phyloP scores from a whole-genome alignment of 1,284 basidiomycete species.

The Cutaneotrichosporon cyanovorans region DNA sequence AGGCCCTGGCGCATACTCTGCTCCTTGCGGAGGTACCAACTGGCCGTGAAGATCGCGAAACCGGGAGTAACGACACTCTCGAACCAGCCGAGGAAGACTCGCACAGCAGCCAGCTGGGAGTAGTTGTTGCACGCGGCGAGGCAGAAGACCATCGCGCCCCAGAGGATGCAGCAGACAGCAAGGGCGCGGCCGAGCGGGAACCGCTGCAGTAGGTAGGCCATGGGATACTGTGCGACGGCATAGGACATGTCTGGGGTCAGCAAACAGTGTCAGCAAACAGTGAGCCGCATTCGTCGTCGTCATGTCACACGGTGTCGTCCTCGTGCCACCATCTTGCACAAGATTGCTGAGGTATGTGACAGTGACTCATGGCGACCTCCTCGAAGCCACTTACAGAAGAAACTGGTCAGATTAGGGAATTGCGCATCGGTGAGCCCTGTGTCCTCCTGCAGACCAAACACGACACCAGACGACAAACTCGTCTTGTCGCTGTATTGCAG shows the following conservation, averaged over 20 bases:
- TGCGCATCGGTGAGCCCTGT: constrained; percentile 24
- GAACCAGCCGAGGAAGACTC: constrained; percentile 25
- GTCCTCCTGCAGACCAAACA: constrained; percentile 25
- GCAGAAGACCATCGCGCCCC: constrained; percentile 22
- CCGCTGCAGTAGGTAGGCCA: constrained; percentile 22
- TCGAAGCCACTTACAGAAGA: constrained; percentile 4
- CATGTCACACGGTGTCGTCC: too few relatives aligned
- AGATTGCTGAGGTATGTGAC: constrained; percentile 13
- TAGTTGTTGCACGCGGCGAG: constrained; percentile 27
- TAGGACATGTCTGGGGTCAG: constrained; percentile 18
- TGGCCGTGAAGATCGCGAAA: constrained; percentile 17
- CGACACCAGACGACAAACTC: constrained; percentile 8
- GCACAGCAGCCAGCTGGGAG: constrained; percentile 14
- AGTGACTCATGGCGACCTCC: background rate
- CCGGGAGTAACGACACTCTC: constrained; percentile 28
- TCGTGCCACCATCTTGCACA: too few relatives aligned
- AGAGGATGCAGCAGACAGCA: constrained; percentile 17
- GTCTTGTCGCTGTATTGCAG: constrained; percentile 14
- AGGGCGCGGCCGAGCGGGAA: constrained; percentile 25
- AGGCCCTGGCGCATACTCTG: constrained; percentile 14
- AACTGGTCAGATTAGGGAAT: constrained; percentile 19
- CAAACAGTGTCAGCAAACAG: constrained; percentile 1
- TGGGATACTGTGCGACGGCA: constrained; percentile 23
- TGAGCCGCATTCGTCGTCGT: too few relatives aligned
- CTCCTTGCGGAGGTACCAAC: constrained; percentile 15